Evolutionary conservation across 164 flowering plant genomes (phyloP).

Genomic region (Platanus orientalis): DNA sequence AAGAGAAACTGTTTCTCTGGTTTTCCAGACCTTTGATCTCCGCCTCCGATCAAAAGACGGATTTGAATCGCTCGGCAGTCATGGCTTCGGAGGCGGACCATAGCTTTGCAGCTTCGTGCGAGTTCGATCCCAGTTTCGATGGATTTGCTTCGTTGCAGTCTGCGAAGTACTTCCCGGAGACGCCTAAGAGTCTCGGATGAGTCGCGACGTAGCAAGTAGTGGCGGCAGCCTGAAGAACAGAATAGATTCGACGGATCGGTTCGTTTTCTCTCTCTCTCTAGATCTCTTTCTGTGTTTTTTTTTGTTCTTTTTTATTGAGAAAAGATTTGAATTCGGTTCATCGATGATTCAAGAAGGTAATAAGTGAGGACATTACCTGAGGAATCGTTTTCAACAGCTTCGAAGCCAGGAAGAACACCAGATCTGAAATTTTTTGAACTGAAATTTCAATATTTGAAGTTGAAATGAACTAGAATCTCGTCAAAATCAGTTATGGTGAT

Average conservation of each 20-base stretch:
- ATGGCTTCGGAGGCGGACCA: constrained; percentile 73
- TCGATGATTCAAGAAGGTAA: not conserved
- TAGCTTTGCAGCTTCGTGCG: constrained; percentile 51
- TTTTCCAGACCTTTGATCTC: too few species aligned
- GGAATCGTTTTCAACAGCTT: constrained; percentile 85
- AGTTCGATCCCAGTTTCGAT: constrained; percentile 48
- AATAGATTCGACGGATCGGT: not conserved
- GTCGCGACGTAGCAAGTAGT: constrained; percentile 94
- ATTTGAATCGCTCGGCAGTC: constrained; percentile 27
- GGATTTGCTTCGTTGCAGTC: constrained; percentile 83
- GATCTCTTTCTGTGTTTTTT: not conserved
- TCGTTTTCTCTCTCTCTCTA: not conserved
- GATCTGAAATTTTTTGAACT: constrained; percentile 34
- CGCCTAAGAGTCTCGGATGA: constrained; percentile 47
- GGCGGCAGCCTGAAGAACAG: constrained; percentile 71
- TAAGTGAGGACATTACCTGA: constrained; percentile 45
- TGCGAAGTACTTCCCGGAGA: constrained; percentile 76
- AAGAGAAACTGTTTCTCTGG: too few species aligned
- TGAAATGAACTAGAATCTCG: not conserved
- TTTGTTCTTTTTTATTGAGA: too few species aligned
- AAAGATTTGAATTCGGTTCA: too few species aligned
- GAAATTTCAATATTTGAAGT: not conserved
- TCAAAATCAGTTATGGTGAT: not conserved
- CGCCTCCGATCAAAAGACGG: not conserved
- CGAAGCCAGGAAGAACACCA: constrained; percentile 72